Evolutionary conservation across 2,329 filamentous ascomycete genomes (phyloP).

Genomic region (Venturia carpophila): DNA sequence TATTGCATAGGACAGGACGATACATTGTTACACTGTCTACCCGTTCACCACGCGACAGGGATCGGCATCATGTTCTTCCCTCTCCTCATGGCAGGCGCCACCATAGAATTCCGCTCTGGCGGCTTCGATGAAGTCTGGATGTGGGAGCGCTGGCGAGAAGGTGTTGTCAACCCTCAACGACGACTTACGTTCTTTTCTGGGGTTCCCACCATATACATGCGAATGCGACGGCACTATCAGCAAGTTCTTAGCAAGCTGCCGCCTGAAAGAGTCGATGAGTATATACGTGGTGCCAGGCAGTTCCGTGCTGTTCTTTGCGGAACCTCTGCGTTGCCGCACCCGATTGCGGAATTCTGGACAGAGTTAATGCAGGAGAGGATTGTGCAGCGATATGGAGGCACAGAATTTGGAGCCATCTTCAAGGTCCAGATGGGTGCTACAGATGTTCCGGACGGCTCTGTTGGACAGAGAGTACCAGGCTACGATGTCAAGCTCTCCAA

Average conservation of each 20-base stretch:
- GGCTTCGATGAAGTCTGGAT: constrained; percentile 31
- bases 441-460: constrained; percentile 27
- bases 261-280: constrained; percentile 29
- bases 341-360: constrained; percentile 46
- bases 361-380: constrained; percentile 37
- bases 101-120: constrained; percentile 31
- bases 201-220: constrained; percentile 33
- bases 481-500: constrained; percentile 36
- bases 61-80: constrained; percentile 32
- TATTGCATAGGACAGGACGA: constrained; percentile 29
- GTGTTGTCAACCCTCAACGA: constrained; percentile 23
- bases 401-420: constrained; percentile 38
- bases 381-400: constrained; percentile 38
- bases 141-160: constrained; percentile 30
- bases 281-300: constrained; percentile 37
- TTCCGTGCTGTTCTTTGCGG: constrained; percentile 39
- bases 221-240: constrained; percentile 32
- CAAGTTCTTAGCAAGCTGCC: constrained; percentile 27
- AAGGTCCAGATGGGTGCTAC: constrained; percentile 33
- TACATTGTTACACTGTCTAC: constrained; percentile 30
- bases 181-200: constrained; percentile 31
- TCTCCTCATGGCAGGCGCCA: constrained; percentile 28
- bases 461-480: constrained; percentile 32
- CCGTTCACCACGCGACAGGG: constrained; percentile 32
- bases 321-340: constrained; percentile 43